Evolutionary conservation across 345 rosid genomes (phyloP), one percentile per base, ranked within the genome.

Genomic region (Cardamine occulta): DNA sequence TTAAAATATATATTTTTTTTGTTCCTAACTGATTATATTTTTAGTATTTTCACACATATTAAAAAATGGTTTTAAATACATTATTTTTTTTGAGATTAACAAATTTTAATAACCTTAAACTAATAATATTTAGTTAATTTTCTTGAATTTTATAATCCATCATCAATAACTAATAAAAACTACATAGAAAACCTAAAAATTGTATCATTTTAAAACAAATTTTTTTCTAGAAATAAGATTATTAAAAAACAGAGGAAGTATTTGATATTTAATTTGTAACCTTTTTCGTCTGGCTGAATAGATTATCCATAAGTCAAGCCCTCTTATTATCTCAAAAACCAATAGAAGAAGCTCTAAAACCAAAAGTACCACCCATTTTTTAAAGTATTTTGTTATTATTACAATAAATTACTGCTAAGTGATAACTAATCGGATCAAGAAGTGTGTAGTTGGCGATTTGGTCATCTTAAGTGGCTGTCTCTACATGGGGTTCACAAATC

Each of bases 401-500:
- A 18, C 54, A 73, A 17, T 58, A 58, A 56, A 47, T 13, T 66
- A 58, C 66, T 24, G 17, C 29, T 10, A 48, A 47, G 53, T 66
- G 51, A 34, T 57, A 51, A 39, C 0, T 24, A 47, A 47, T 45
- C 21, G 26, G 60, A 75, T 75, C 69, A 68, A 52, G 14, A 60
- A 51, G 62, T 68, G 70, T 70, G 18, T 44, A 63, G 28, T 44
- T 63, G 29, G 61, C 58, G 75, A 76, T 63, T 54, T 62, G 70
- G 70, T 63, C 75, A 34, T 56, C 44, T 10, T 34, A 32, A 69
- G 71, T 63, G 75, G 66, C 59, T 70, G 74, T 70, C 65, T 66
- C 70, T 31, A 63, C 31, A 69, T 44, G 65, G 65, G 70, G 80
- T 63, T 76, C 71, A 70, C 65, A 55, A 63, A 52, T 51, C 69